Conservation (phyloP, 2,329 filamentous ascomycete species). For the Camptophora hylomeconis region DNA sequence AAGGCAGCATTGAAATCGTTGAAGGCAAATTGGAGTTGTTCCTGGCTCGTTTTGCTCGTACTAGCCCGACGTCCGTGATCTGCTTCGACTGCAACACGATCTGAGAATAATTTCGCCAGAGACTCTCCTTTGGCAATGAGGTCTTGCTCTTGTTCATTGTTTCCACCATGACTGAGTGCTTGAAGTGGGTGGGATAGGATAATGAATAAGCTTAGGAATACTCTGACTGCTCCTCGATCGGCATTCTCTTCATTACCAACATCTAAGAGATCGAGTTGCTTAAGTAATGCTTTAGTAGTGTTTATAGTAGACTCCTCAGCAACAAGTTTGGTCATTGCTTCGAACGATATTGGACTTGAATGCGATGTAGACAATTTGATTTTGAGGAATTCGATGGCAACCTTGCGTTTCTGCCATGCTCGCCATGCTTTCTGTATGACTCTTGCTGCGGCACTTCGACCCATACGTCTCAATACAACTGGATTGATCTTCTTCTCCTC, state of each 20-base stretch:
- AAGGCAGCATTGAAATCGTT: constrained; percentile 49
- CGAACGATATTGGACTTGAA: constrained; percentile 38
- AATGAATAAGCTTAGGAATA: constrained; percentile 51
- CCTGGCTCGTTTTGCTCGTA: constrained; percentile 11
- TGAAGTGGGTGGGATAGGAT: constrained; percentile 48
- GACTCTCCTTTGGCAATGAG: constrained; percentile 48
- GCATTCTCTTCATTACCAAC: constrained; percentile 31
- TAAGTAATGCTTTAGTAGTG: constrained; percentile 41
- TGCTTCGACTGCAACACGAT: constrained; percentile 12
- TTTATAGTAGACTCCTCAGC: constrained; percentile 39
- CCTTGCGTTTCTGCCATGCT: constrained; percentile 32
- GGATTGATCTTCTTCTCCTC: constrained; percentile 30
- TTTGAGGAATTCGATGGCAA: constrained; percentile 36
- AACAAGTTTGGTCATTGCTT: constrained; percentile 45
- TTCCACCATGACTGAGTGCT: constrained; percentile 40
- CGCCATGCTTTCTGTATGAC: constrained; percentile 48
- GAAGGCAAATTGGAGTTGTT: constrained; percentile 42
- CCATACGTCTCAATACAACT: constrained; percentile 26
- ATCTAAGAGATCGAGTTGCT: constrained; percentile 43
- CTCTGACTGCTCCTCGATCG: constrained; percentile 41
- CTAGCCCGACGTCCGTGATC: constrained; percentile 1
- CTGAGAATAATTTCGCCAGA: constrained; percentile 39
- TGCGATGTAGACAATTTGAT: background rate
- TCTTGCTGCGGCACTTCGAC: constrained; percentile 39
- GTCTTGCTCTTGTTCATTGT: constrained; percentile 50